Conservation (phyloP, 2,329 filamentous ascomycete genomes). For the Fusarium anthophilum region DNA sequence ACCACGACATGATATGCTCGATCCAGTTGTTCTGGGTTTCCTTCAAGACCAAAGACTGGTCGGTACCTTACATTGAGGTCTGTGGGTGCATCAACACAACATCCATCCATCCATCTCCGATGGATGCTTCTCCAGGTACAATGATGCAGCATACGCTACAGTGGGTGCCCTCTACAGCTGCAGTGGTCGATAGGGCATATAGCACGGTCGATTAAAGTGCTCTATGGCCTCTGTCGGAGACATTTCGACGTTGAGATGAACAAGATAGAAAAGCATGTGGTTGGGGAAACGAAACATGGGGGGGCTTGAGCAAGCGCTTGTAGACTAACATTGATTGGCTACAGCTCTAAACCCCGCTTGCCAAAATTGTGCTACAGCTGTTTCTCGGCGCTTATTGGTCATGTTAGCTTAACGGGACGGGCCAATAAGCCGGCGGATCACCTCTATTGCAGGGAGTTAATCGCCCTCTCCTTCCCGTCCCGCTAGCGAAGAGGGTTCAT, state of each 20-base stretch:
- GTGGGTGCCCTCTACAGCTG: constrained; percentile 4
- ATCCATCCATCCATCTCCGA: constrained; percentile 18
- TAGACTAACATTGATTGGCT: constrained; percentile 21
- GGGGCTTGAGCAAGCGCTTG: constrained; percentile 31
- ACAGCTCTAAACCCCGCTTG: constrained; percentile 6
- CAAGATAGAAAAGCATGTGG: constrained; percentile 44
- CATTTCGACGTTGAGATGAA: constrained; percentile 21
- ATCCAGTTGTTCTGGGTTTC: constrained; percentile 25
- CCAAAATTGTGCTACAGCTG: constrained; percentile 42
- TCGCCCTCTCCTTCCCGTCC: constrained; percentile 46
- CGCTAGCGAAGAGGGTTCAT: constrained; percentile 32
- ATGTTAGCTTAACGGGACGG: constrained; percentile 30
- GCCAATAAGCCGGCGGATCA: constrained; percentile 50
- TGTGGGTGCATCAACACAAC: constrained; percentile 26
- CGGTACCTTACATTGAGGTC: constrained; percentile 41
- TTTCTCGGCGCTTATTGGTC: constrained; percentile 51
- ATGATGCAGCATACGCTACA: constrained; percentile 11
- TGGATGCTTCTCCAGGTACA: constrained; percentile 20
- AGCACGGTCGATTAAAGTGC: not conserved
- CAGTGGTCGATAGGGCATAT: not conserved
- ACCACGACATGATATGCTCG: constrained; percentile 33
- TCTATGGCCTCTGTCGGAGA: not conserved
- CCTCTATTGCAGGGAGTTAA: constrained; percentile 48
- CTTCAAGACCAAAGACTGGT: constrained; percentile 18
- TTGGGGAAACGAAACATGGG: constrained; percentile 44